Percentiles rank a stretch among this genome's conserved stretches.
These are phyloP conservation scores for Penicillium samsonianum DNA, from an alignment of 495 filamentous ascomycete species.

Conservation along the genomic window DNA sequence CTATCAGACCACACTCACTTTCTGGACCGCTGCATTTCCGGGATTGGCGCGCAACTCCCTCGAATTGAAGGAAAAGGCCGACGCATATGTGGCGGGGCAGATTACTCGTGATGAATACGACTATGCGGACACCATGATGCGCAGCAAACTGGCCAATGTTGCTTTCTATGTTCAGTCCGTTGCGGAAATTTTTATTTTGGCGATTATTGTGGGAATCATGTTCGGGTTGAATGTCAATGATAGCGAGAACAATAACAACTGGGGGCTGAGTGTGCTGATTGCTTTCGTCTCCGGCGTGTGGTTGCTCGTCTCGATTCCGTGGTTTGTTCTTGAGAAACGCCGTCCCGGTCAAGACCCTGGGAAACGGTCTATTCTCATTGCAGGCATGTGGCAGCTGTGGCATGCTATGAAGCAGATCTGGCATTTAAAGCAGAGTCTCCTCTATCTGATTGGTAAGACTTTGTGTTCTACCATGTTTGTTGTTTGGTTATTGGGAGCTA, in stretches of 20 bases:
- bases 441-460: constrained; percentile 60
- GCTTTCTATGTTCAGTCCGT: constrained; percentile 64
- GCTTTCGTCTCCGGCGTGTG: constrained; percentile 65
- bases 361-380: constrained; percentile 50
- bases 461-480: background rate
- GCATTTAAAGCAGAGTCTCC: constrained; percentile 62
- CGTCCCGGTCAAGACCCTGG: constrained; percentile 57
- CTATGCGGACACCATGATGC: constrained; percentile 61
- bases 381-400: constrained; percentile 60
- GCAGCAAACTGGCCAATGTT: constrained; percentile 59
- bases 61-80: constrained; percentile 54
- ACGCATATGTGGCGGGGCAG: constrained; percentile 49
- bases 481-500: background rate
- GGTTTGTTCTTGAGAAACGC: constrained; percentile 65
- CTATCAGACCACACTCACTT: constrained; percentile 66
- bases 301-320: constrained; percentile 60
- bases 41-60: constrained; percentile 59
- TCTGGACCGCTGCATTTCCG: constrained; percentile 68
- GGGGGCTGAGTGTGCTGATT: constrained; percentile 63
- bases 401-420: constrained; percentile 59
- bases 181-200: constrained; percentile 61
- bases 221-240: constrained; percentile 61
- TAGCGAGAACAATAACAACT: constrained; percentile 61
- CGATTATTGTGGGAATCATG: constrained; percentile 63
- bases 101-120: constrained; percentile 62